A percentile compares a stretch with the other conserved stretches of the same genome.
Evolutionary conservation across 1,284 basidiomycete genomes (phyloP).

Genomic region (Papiliotrema nemorosa): DNA sequence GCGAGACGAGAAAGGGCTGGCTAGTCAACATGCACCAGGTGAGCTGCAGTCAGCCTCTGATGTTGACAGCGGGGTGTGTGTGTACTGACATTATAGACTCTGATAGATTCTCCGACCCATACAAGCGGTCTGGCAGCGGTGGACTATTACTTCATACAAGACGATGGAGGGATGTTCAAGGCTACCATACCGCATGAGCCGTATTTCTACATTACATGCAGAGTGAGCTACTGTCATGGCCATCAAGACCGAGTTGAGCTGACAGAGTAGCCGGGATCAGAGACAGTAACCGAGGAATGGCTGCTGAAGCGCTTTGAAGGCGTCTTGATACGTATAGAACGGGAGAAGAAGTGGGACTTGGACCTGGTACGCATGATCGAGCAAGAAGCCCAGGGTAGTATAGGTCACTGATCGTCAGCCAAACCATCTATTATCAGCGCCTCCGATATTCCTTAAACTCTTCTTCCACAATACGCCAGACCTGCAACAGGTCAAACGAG

Average conservation of each 20-base stretch:
- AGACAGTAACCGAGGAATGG: slow-evolving; percentile 93
- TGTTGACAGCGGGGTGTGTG: not conserved
- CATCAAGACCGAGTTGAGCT: slow-evolving; percentile 1
- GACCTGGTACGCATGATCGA: slow-evolving; percentile 56
- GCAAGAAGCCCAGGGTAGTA: not conserved
- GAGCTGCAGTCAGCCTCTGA: slow-evolving; percentile 37
- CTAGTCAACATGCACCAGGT: slow-evolving; percentile 98
- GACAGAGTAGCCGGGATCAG: slow-evolving; percentile 66
- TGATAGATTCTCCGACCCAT: slow-evolving; percentile 55
- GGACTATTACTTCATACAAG: slow-evolving; percentile 97
- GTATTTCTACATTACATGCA: slow-evolving; percentile 89
- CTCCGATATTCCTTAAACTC: slow-evolving; percentile 80
- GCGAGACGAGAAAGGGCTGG: slow-evolving; percentile 76
- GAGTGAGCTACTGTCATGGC: slow-evolving; percentile 56
- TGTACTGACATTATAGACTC: not conserved
- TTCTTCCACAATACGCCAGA: slow-evolving; percentile 91
- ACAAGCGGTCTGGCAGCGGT: slow-evolving; percentile 82
- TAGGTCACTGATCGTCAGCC: slow-evolving; percentile 52
- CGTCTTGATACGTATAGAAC: slow-evolving; percentile 68
- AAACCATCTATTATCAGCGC: slow-evolving; percentile 92
- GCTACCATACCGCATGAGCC: slow-evolving; percentile 89
- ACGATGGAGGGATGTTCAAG: slow-evolving; percentile 96
- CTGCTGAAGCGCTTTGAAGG: slow-evolving; percentile 91
- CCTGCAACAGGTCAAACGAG: slow-evolving; percentile 79
- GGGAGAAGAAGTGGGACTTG: slow-evolving; percentile 89